Evolutionary conservation across 495 filamentous ascomycete species (phyloP), one percentile per base, ranked within the genome.

Genomic region (Penicillium psychrofluorescens): DNA sequence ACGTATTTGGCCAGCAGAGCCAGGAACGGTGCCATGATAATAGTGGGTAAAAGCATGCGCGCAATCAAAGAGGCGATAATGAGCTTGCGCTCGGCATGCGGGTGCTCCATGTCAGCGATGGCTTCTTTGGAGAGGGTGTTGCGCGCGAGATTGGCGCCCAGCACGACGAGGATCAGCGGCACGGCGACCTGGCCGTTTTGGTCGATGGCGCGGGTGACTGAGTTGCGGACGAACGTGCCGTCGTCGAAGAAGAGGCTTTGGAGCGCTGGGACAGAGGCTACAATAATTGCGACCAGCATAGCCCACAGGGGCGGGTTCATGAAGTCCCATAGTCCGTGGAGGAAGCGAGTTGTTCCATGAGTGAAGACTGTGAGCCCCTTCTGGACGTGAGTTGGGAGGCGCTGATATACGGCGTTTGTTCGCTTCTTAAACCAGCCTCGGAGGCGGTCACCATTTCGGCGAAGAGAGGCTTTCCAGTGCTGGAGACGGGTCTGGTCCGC

Each of bases 291-390:
- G 13, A 79, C 66, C 2, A 97, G 72, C 91, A 98, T 97, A 8
- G 92, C 91, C 88, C 90, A 97, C 1, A 98, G 79, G 1, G 92
- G 94, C 6, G 92, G 91, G 64, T 97, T 98, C 92, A 98, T 97
- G 63, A 95, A 92, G 31, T 85, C 84, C 86, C 85, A 90, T 8
- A 85, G 48, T 29, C 88, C 89, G 32, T 61, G 51, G 41, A 77
- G 58, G 54, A 91, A 84, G 10, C 71, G 72, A n/a, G 55, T 32
- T 41, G 68, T 29, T 27, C 64, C 66, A 28, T 51, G 59, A 31
- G 63, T 59, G n/a, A 72, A 45, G 12, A 55, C 64, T 6, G 65
- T 59, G 4, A 90, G 58, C 1, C 53, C 42, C 15, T 64, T 75
- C 54, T 87, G 84, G 1, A 84, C 22, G 4, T 77, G 66, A 4